phyloP scores from a whole-genome alignment of 345 rosid species.

The Anastatica hierochuntica region DNA sequence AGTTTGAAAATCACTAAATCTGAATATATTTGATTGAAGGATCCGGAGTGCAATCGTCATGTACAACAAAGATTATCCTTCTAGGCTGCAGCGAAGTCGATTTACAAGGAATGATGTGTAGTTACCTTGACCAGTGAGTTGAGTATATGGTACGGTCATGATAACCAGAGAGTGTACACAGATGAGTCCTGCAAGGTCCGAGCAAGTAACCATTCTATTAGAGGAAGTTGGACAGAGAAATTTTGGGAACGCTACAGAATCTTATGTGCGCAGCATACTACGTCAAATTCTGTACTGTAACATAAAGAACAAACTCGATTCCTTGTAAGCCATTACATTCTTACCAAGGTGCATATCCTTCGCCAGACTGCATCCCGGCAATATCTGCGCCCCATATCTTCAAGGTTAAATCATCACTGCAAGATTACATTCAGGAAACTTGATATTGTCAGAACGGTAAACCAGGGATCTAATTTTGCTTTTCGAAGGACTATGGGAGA shows the following conservation, averaged over 20 bases:
- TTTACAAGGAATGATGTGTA: background rate
- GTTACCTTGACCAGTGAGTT: constrained; percentile 94
- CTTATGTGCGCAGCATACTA: background rate
- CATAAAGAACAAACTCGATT: constrained; percentile 7
- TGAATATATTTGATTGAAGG: background rate
- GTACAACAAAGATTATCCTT: background rate
- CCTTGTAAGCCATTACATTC: constrained; percentile 21
- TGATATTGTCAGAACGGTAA: constrained; percentile 5
- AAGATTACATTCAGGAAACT: constrained; percentile 26
- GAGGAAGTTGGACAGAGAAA: background rate
- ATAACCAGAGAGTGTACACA: constrained; percentile 80
- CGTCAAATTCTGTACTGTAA: background rate
- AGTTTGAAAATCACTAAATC: background rate
- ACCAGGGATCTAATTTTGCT: background rate
- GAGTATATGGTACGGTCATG: constrained; percentile 94
- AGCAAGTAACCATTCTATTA: constrained; percentile 9
- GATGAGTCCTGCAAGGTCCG: constrained; percentile 55
- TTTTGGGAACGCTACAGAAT: background rate
- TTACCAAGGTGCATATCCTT: constrained; percentile 75
- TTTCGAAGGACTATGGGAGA: background rate
- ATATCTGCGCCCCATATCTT: constrained; percentile 76
- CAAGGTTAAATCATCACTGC: constrained; percentile 92
- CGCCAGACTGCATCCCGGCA: constrained; percentile 47
- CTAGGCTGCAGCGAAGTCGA: background rate
- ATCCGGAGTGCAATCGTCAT: background rate